A percentile compares a stretch with the other conserved stretches of the same genome.
Conservation (phyloP, 768 basidiomycete species). For the Chiua virens region DNA sequence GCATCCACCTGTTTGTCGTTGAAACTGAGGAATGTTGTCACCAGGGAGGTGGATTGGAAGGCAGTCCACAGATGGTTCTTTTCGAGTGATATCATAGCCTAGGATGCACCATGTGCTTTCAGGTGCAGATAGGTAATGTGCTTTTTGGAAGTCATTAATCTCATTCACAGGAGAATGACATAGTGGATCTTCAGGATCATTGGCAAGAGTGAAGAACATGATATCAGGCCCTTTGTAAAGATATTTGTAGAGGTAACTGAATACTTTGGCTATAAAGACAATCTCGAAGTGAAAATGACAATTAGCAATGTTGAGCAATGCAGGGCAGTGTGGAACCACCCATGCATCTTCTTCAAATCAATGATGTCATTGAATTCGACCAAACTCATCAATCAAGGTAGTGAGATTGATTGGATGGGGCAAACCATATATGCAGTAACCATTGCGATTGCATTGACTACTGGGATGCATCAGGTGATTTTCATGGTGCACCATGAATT, state of each 20-base stretch:
- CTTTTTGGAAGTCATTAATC: slow-evolving; percentile 38
- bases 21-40: slow-evolving; percentile 22
- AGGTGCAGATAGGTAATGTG: slow-evolving; percentile 32
- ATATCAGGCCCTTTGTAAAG: slow-evolving; percentile 33
- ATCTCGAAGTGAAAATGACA: slow-evolving; percentile 41
- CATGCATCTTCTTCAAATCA: slow-evolving; percentile 20
- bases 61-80: slow-evolving; percentile 33
- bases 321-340: slow-evolving; percentile 32
- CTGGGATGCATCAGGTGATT: not conserved
- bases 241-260: slow-evolving; percentile 43
- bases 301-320: slow-evolving; percentile 24
- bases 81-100: slow-evolving; percentile 34
- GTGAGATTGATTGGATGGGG: not conserved
- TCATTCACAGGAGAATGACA: slow-evolving; percentile 25
- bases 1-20: not conserved
- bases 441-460: not conserved
- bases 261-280: slow-evolving; percentile 29
- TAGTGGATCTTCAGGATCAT: slow-evolving; percentile 1
- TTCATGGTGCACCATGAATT: not conserved
- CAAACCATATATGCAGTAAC: not conserved
- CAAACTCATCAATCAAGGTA: slow-evolving; percentile 29
- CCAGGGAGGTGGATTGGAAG: slow-evolving; percentile 34
- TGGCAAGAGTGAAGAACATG: not conserved
- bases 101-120: slow-evolving; percentile 40
- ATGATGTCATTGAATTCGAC: slow-evolving; percentile 30